Conservation (phyloP, 768 basidiomycete species). For the Cantharellus anzutake region DNA sequence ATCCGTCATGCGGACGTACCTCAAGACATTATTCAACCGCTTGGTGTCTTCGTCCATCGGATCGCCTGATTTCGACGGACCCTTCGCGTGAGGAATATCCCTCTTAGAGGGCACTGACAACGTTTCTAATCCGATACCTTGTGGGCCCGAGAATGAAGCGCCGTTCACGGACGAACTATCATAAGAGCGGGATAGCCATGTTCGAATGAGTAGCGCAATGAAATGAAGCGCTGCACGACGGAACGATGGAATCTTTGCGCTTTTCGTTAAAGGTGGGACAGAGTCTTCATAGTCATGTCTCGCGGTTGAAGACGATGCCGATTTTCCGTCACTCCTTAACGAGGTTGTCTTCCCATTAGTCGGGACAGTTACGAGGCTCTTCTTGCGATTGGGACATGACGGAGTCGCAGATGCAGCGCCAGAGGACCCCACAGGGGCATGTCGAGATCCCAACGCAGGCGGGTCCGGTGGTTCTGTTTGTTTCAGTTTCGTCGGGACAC, state of each 20-base stretch:
- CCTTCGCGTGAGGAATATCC: background rate
- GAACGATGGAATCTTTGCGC: conserved; percentile 49
- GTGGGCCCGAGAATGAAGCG: no score
- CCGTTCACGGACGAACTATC: conserved; percentile 14
- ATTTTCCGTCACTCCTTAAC: background rate
- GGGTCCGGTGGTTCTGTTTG: background rate
- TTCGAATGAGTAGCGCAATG: conserved; percentile 46
- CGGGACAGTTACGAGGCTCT: background rate
- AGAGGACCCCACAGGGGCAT: no score
- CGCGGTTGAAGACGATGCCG: background rate
- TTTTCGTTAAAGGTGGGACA: conserved; percentile 12
- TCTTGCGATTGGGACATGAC: background rate
- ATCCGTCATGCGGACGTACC: conserved; percentile 54
- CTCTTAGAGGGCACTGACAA: background rate
- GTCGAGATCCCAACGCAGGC: background rate
- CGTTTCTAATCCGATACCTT: no score
- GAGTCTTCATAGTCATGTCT: conserved; percentile 1
- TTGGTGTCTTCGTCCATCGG: conserved; percentile 19
- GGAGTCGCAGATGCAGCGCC: no score
- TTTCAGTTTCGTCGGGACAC: conserved; percentile 6
- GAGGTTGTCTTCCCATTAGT: background rate
- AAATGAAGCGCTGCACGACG: conserved; percentile 80
- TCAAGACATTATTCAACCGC: conserved; percentile 38
- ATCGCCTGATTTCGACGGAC: background rate
- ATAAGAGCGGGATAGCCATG: conserved; percentile 32